A percentile compares a stretch with the other conserved stretches of the same genome.
These are phyloP conservation scores for Candida nitratophila DNA, from an alignment of 805 yeast genomes.

Conservation along the genomic window DNA sequence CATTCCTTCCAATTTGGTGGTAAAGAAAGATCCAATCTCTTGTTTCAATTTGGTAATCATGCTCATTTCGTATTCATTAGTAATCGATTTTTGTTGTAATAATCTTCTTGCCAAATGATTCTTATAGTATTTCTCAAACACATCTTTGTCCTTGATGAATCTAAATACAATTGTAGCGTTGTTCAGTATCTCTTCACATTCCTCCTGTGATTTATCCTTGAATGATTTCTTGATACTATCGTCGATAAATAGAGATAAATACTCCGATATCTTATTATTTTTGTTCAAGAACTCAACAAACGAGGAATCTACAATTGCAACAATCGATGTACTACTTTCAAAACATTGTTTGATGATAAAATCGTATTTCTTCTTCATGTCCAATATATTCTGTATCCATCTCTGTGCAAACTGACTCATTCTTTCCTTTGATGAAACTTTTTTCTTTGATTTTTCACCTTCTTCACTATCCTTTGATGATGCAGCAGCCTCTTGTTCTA, in stretches of 20 bases:
- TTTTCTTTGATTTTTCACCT: too few relatives aligned
- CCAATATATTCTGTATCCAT: constrained; percentile 60
- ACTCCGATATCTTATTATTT: constrained; percentile 43
- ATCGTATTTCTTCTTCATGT: constrained; percentile 44
- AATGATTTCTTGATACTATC: constrained; percentile 44
- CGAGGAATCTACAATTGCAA: constrained; percentile 51
- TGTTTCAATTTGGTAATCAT: constrained; percentile 61
- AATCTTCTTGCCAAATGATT: constrained; percentile 81
- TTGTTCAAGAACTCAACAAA: constrained; percentile 55
- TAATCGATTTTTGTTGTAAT: constrained; percentile 36
- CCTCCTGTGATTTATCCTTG: constrained; percentile 39
- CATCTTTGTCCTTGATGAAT: constrained; percentile 72
- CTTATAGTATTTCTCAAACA: constrained; percentile 79
- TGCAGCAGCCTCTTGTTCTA: constrained; percentile 5
- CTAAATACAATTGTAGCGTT: constrained; percentile 57
- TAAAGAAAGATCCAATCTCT: constrained; percentile 74
- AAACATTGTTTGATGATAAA: constrained; percentile 41
- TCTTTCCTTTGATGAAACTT: constrained; percentile 21
- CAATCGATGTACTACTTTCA: constrained; percentile 39
- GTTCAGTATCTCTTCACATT: constrained; percentile 39
- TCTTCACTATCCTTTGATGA: too few relatives aligned
- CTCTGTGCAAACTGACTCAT: constrained; percentile 50
- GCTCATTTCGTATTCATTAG: constrained; percentile 60
- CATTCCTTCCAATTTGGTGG: constrained; percentile 82
- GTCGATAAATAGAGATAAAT: constrained; percentile 50